These are phyloP conservation scores for Schizophyllum amplum DNA, from an alignment of 1,284 basidiomycete species.

Conservation along the genomic window DNA sequence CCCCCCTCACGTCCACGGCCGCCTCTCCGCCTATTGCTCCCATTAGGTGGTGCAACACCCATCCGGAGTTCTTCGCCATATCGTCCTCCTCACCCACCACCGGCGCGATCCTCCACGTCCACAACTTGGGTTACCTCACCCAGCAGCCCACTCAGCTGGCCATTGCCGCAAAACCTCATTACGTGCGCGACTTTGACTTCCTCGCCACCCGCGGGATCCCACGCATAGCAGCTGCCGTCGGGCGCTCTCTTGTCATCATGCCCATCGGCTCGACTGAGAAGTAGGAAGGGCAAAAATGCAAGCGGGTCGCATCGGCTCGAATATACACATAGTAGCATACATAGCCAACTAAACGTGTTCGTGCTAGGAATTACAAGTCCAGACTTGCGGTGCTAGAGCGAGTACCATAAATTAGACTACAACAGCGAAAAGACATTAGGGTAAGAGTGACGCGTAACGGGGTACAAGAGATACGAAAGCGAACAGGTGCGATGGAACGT, in stretches of 20 bases:
- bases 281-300: background rate
- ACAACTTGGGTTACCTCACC: constrained; percentile 55
- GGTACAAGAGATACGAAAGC: background rate
- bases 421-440: background rate
- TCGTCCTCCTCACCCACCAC: constrained; percentile 46
- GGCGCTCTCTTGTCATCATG: constrained; percentile 14
- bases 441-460: background rate
- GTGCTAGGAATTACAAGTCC: background rate
- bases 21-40: constrained; percentile 8
- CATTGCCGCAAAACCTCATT: constrained; percentile 53
- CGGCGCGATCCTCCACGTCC: constrained; percentile 62
- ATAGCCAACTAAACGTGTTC: background rate
- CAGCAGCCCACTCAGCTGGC: constrained; percentile 43
- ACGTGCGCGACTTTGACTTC: constrained; percentile 70
- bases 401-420: background rate
- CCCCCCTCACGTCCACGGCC: background rate
- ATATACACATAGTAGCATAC: background rate
- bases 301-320: background rate
- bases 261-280: background rate
- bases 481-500: background rate
- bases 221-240: constrained; percentile 58
- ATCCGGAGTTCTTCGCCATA: constrained; percentile 67
- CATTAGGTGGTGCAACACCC: constrained; percentile 66
- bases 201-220: constrained; percentile 47
- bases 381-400: background rate